A percentile compares a stretch with the other conserved stretches of the same genome.
Evolutionary conservation across 768 basidiomycete genomes (phyloP).

Genomic region (Cyclocybe cylindracea): DNA sequence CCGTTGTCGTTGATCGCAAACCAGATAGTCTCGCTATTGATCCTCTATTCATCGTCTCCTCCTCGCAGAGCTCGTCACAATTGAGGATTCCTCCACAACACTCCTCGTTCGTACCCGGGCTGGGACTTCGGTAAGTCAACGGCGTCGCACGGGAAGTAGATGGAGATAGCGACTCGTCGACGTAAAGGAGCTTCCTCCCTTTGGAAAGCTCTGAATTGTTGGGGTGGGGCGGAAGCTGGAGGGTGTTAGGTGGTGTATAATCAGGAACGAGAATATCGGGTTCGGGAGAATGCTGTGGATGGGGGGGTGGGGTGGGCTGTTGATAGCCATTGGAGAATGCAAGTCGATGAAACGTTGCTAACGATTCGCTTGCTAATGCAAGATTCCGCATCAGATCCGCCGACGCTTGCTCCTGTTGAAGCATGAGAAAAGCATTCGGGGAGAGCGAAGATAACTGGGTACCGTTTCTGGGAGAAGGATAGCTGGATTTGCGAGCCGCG

Average conservation of each 20-base stretch:
- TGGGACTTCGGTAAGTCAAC: constrained; percentile 8
- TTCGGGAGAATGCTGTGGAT: constrained; percentile 11
- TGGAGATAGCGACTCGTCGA: too few species aligned
- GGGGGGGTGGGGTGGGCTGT: constrained; percentile 4
- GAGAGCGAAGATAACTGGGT: constrained; percentile 11
- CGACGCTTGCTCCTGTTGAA: constrained; percentile 48
- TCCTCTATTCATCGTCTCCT: constrained; percentile 12
- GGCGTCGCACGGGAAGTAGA: constrained; percentile 8
- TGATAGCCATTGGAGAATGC: constrained; percentile 32
- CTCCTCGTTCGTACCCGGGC: constrained; percentile 26
- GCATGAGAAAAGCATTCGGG: constrained; percentile 9
- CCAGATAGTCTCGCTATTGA: constrained; percentile 24
- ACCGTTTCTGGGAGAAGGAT: constrained; percentile 33
- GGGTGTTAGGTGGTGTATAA: neutral
- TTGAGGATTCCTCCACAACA: constrained; percentile 56
- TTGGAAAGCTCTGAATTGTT: too few species aligned
- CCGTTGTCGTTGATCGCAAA: constrained; percentile 26
- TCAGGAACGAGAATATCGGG: too few species aligned
- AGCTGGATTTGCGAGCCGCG: constrained; percentile 34
- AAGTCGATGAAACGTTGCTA: constrained; percentile 53
- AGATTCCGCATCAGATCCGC: constrained; percentile 53
- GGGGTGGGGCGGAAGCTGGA: neutral
- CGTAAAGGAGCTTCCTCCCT: constrained; percentile 30
- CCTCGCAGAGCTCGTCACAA: constrained; percentile 41
- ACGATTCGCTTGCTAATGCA: constrained; percentile 44